Base-by-base conservation (phyloP, 805 yeast genomes). In the Saitoella complicata region DNA sequence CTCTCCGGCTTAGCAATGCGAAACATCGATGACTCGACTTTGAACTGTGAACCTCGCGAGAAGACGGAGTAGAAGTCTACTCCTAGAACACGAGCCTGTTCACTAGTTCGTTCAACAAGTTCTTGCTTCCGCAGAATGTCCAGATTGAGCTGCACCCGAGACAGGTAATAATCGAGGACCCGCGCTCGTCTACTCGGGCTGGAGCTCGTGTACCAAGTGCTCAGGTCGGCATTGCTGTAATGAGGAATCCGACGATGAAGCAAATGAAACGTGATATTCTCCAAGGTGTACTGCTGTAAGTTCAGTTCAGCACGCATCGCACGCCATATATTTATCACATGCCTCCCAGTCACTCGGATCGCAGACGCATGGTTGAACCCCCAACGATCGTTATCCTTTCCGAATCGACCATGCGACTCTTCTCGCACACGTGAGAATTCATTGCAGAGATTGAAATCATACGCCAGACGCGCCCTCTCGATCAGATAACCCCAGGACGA, bases 41-140 rank as follows among this genome's bases (percentile, higher is more conserved):
- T 87, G 58, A 70, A 91, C 56, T 91, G 98, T 0, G 97, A 88
- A 0, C 98, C 98, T 47, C 98, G 61, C 43, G 83, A 80, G 48
- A 81, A 75, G 6, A 86, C 84, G 2, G 96, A 84, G 56, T 77
- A 72, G 58, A 86, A 91, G 53, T 91, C 97, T 31, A 91, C 75
- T 0, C 98, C 98, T 21, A 86, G 70, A 32, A 91, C 59, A 40
- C 95, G 66, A 0, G 95, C 83, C 58, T 83, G 82, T 52, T 87
- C 97, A 9, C 80, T 73, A 13, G 80, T n/a, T 52, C 78, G 69
- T 8, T 76, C 68, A 1, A 88, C 66, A 4, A 82, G 54, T 53
- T 86, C 95, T 45, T 74, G 77, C 21, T 71, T 67, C 4, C 68
- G 70, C 5, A 84, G 56, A 1, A 85, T 58, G 46, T 69, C 60